phyloP scores from a whole-genome alignment of 306 rosid genomes.

The Cicer judaicum region DNA sequence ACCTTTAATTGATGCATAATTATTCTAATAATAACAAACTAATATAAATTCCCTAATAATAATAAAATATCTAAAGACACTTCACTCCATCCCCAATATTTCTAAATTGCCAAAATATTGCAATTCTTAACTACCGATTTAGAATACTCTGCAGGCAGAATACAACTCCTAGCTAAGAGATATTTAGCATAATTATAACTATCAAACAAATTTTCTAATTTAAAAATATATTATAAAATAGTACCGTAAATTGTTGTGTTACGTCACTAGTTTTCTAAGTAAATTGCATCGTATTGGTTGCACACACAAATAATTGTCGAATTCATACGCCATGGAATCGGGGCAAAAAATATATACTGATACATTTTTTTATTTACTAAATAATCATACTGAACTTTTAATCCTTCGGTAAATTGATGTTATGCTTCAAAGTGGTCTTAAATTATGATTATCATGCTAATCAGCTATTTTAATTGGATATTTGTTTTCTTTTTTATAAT shows the following conservation, averaged over 20 bases:
- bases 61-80: not conserved
- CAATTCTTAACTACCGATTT: not conserved
- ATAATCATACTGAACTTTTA: not conserved
- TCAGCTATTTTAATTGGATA: not conserved
- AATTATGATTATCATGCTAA: not conserved
- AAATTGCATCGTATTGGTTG: not conserved
- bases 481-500: not conserved
- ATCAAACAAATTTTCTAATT: not conserved
- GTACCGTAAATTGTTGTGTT: not conserved
- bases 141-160: no score
- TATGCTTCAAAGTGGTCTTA: not conserved
- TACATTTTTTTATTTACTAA: no score
- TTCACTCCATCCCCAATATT: not conserved
- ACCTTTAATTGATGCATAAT: no score
- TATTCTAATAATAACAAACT: no score
- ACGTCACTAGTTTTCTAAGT: not conserved
- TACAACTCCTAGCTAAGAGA: no score
- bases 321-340: no score
- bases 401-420: not conserved
- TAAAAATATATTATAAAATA: not conserved
- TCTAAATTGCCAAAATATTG: not conserved
- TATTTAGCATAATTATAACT: no score
- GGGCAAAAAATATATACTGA: no score
- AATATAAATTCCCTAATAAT: no score
- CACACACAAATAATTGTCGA: no score